Evolutionary conservation across 2,329 filamentous ascomycete species (phyloP), one percentile per base, ranked within the genome.

Genomic region (Aspergillus melleus): DNA sequence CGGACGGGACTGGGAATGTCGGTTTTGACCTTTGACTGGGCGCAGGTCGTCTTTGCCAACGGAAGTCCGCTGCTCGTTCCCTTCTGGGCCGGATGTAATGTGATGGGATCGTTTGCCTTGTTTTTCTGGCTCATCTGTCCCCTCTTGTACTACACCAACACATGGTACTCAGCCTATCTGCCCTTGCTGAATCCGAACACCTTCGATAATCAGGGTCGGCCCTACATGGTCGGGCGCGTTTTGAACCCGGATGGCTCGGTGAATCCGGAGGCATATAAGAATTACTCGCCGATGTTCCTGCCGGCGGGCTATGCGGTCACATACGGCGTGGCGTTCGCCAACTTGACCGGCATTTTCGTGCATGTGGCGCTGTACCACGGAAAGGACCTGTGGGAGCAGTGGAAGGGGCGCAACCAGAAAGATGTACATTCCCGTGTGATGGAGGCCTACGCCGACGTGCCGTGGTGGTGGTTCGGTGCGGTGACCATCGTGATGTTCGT

Each of bases 11-110:
- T 92, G 5, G 89, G 86, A 0, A 73, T 92, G 61, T 77, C 91
- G 4, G 86, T 89, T 1, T 83, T 92, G 59, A 91, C 89, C 0
- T 90, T 91, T 67, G 89, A 91, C 76, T 91, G 89, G 88, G 88
- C 87, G 4, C 87, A 90, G 69, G 83, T 91, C 49, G 82, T 88
- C 12, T 89, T 86, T 62, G 90, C 85, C 55, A 80, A 90, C 49
- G 84, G 86, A 20, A 89, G 86, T 14, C 88, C 88, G 16, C 76
- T 91, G 12, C 84, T 90, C 51, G 86, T 88, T 3, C 88, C 88
- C 10, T 90, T 74, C 58, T 79, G 69, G 75, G 76, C 69, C 32
- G 74, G 69, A 6, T 61, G 69, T 5, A 81, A 81, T 58, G 77
- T 80, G 6, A 79, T 80, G 64, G 74, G 71, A 9, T 78, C 77